Evolutionary conservation across 169 alveolate genomes (phyloP).

Genomic region (Besnoitia besnoiti): DNA sequence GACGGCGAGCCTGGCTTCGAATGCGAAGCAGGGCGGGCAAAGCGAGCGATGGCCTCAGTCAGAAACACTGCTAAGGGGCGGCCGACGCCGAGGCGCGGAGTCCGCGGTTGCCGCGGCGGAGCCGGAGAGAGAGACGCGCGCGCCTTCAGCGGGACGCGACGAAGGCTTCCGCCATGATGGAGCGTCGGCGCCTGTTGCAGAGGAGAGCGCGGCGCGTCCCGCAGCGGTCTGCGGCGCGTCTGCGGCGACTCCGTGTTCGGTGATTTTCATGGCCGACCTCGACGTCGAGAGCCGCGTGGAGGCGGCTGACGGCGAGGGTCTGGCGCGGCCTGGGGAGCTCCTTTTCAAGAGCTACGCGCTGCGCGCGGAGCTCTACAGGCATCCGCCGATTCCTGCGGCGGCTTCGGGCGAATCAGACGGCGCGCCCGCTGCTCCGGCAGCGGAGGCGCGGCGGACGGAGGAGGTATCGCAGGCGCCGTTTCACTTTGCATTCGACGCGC

Average conservation of each 20-base stretch:
- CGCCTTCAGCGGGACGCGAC: no score
- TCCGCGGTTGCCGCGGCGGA: no score
- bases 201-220: no score
- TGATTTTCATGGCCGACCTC: not conserved
- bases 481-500: not conserved
- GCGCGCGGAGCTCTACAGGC: not conserved
- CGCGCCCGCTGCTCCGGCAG: not conserved
- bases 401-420: not conserved
- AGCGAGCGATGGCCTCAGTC: no score
- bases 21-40: no score
- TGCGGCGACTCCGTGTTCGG: not conserved
- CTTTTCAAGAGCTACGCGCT: not conserved
- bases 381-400: not conserved
- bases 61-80: no score
- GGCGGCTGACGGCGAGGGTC: not conserved
- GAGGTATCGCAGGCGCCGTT: not conserved
- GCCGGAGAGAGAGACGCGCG: no score
- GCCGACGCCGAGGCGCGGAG: no score
- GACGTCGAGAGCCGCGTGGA: not conserved
- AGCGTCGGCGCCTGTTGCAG: no score
- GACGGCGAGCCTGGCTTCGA: no score
- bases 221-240: not conserved
- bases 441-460: not conserved
- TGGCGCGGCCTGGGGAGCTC: not conserved
- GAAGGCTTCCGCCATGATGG: no score